Percentiles rank a stretch among this genome's conserved stretches.
These are phyloP conservation scores for Cutaneotrichosporon sp. DNA, from an alignment of 1,284 basidiomycete species.

Conservation along the genomic window DNA sequence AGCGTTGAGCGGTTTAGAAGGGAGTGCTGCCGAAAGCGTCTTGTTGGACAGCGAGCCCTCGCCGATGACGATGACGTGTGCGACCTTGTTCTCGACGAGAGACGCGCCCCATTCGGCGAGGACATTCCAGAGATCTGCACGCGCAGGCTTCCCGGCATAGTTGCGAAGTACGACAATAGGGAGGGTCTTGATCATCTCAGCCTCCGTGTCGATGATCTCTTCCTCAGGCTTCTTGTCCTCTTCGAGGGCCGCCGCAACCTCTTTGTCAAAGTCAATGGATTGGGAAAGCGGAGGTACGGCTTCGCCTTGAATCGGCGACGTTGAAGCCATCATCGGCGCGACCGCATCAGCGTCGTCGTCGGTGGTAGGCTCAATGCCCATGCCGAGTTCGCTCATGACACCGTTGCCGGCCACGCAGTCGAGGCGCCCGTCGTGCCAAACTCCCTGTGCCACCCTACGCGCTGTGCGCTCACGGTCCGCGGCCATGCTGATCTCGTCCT, in stretches of 20 bases:
- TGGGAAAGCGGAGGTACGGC: slow-evolving; percentile 23
- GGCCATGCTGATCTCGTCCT: slow-evolving; percentile 23
- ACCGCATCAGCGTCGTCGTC: slow-evolving; percentile 45
- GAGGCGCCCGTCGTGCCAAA: slow-evolving; percentile 73
- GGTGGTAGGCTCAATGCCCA: slow-evolving; percentile 62
- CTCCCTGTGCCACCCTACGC: slow-evolving; percentile 54
- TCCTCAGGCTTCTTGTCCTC: background rate
- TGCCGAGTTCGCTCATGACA: slow-evolving; percentile 71
- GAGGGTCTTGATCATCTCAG: slow-evolving; percentile 57
- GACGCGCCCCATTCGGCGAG: slow-evolving; percentile 81
- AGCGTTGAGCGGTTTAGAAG: slow-evolving; percentile 73
- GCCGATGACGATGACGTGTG: slow-evolving; percentile 86
- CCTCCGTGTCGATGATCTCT: slow-evolving; percentile 34
- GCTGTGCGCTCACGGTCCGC: slow-evolving; percentile 33
- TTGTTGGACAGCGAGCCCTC: slow-evolving; percentile 87
- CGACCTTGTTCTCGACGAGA: slow-evolving; percentile 74
- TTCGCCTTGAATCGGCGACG: slow-evolving; percentile 31
- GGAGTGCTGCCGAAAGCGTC: slow-evolving; percentile 77
- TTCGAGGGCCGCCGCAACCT: background rate
- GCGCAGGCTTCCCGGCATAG: slow-evolving; percentile 62
- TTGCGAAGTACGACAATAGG: slow-evolving; percentile 83
- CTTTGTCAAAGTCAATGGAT: background rate
- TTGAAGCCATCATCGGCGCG: slow-evolving; percentile 35
- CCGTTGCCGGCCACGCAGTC: slow-evolving; percentile 78
- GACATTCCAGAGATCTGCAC: slow-evolving; percentile 67